These are phyloP conservation scores for Hypoxylon intermedium DNA, from an alignment of 495 filamentous ascomycete genomes.

Conservation along the genomic window DNA sequence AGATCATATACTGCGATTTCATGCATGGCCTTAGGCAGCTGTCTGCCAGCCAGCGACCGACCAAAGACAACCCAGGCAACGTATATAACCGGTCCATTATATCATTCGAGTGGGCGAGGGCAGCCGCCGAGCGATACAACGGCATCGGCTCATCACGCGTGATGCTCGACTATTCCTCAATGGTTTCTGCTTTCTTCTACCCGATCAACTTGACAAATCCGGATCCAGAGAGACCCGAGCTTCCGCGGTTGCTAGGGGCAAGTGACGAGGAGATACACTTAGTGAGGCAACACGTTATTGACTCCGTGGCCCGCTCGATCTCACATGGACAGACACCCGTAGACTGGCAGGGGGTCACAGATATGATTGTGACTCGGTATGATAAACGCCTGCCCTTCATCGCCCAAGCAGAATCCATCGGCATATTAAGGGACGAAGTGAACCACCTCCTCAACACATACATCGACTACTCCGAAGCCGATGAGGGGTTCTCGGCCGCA, in stretches of 20 bases:
- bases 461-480: conserved; percentile 52
- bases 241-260: conserved; percentile 58
- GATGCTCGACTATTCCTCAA: conserved; percentile 64
- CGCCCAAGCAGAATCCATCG: conserved; percentile 44
- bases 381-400: conserved; percentile 59
- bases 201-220: conserved; percentile 62
- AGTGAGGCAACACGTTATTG: conserved; percentile 52
- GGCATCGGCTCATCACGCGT: conserved; percentile 64
- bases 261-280: conserved; percentile 45
- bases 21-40: conserved; percentile 37
- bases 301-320: conserved; percentile 43
- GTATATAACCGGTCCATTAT: neutral
- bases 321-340: conserved; percentile 24
- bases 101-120: conserved; percentile 46
- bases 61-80: neutral
- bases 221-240: conserved; percentile 38
- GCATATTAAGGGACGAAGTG: conserved; percentile 53
- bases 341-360: conserved; percentile 68
- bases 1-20: conserved; percentile 73
- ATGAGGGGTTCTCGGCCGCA: conserved; percentile 44
- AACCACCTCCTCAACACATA: conserved; percentile 56
- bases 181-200: conserved; percentile 66
- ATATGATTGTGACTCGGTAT: conserved; percentile 68
- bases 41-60: conserved; percentile 11
- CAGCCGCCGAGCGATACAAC: conserved; percentile 63